Conservation (phyloP, 2,329 filamentous ascomycete species). For the Colletotrichum orbiculare region DNA sequence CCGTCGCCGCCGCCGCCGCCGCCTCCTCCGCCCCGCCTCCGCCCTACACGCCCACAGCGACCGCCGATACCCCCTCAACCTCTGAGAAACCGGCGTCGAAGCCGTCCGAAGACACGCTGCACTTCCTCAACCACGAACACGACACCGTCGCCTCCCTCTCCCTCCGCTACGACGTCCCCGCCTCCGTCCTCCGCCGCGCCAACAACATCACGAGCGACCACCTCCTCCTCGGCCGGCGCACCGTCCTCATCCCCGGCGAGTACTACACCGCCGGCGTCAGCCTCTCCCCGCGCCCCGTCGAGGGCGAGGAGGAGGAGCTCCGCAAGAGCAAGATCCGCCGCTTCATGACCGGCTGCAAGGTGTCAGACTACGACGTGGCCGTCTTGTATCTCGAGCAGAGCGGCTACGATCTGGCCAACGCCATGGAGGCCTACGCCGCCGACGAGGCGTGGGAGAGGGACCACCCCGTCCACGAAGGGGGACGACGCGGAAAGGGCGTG, state of each 20-base stretch:
- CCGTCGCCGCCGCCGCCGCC: conserved; percentile 37
- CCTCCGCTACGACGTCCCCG: conserved; percentile 77
- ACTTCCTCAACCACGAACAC: conserved; percentile 77
- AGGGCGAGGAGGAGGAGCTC: conserved; percentile 78
- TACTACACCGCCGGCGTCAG: conserved; percentile 75
- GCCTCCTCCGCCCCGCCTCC: conserved; percentile 48
- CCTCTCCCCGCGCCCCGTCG: conserved; percentile 76
- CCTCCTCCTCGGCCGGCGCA: conserved; percentile 74
- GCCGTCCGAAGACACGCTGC: conserved; percentile 72
- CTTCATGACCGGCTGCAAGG: conserved; percentile 85
- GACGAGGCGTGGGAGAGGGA: conserved; percentile 82
- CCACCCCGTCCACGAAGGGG: conserved; percentile 64
- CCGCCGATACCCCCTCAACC: conserved; percentile 32
- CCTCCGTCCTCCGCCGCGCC: conserved; percentile 68
- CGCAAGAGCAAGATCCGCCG: conserved; percentile 77
- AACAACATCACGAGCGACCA: conserved; percentile 81
- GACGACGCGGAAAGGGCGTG: conserved; percentile 43
- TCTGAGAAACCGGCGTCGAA: conserved; percentile 43
- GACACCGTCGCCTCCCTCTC: conserved; percentile 77
- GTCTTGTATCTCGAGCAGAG: conserved; percentile 79
- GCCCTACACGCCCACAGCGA: conserved; percentile 47
- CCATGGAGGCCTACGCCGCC: conserved; percentile 72
- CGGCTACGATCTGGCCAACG: conserved; percentile 72
- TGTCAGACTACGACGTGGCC: conserved; percentile 80
- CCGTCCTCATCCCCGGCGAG: conserved; percentile 76